These are phyloP conservation scores for Termitomyces sp. DNA, from an alignment of 768 basidiomycete genomes.

Conservation along the genomic window DNA sequence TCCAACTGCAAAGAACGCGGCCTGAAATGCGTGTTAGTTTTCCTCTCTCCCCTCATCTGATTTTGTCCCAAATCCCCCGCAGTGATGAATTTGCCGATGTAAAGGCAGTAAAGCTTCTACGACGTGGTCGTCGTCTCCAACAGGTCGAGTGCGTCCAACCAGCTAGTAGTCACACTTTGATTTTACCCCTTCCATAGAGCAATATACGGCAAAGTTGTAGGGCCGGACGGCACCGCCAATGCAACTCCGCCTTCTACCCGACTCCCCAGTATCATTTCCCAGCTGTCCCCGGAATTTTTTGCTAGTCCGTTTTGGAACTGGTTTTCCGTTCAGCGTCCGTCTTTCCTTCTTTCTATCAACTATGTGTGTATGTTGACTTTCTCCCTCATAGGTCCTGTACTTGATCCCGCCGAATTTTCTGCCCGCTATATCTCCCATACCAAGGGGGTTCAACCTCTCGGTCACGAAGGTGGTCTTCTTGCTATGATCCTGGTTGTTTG, in stretches of 20 bases:
- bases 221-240: constrained; percentile 33
- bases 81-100: constrained; percentile 92
- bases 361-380: not conserved
- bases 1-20: constrained; percentile 88
- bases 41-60: not conserved
- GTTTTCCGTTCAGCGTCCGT: constrained; percentile 78
- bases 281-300: constrained; percentile 75
- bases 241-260: constrained; percentile 30
- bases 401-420: constrained; percentile 77
- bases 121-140: constrained; percentile 74
- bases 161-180: constrained; percentile 1
- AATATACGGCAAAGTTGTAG: constrained; percentile 67
- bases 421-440: constrained; percentile 64
- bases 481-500: constrained; percentile 79
- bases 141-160: constrained; percentile 68
- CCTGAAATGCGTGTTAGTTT: constrained; percentile 87
- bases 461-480: constrained; percentile 71
- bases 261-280: constrained; percentile 57
- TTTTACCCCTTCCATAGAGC: constrained; percentile 41
- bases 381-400: constrained; percentile 62
- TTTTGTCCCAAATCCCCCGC: constrained; percentile 7
- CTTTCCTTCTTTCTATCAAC: constrained; percentile 1
- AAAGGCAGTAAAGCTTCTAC: constrained; percentile 81
- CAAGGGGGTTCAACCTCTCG: constrained; percentile 57
- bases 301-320: constrained; percentile 78